Evolutionary conservation across 176 grass and related monocot genomes (phyloP), one percentile per base, ranked within the genome.

Genomic region (Olyra latifolia): DNA sequence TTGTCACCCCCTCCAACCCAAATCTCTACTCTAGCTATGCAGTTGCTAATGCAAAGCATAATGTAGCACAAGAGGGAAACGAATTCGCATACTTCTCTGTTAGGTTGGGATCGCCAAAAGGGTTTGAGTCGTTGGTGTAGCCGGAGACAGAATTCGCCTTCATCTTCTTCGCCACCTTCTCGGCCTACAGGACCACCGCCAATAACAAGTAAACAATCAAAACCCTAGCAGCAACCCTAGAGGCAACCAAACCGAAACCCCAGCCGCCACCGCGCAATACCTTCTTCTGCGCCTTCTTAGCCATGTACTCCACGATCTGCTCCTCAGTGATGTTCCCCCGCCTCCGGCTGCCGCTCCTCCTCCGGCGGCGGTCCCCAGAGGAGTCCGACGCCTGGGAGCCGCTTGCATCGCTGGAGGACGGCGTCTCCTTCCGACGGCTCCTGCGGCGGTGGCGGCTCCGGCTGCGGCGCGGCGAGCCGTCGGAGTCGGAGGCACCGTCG

Each of bases 161-260:
- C 58, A 98, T 93, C 83, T 98, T 98, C 86, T 95, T 95, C 12
- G 95, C 92, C 74, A 98, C 95, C 71, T 93, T 98, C 82, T 89
- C 74, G 22, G 90, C 95, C 95, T 98, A 77, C 73, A 75, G 23
- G 49, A 58, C 10, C 60, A 16, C 20, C 49, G 16, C 27, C 27
- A n/a, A 10, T 5, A 69, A 47, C 60, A 9, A 40, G 20, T 80
- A 16, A 74, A 55, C n/a, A 69, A 86, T 13, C 6, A 73, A 52
- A 74, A 45, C 58, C 25, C 73, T 57, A 66, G 27, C 8, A 1
- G 8, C 17, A 71, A 38, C 46, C 63, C 38, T 53, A 38, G 40
- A 58, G 57, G 20, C 2, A 75, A 58, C 69, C 62, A 80, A 73
- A 75, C 54, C 65, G 43, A 68, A 25, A 28, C 27, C 67, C 13